phyloP scores from a whole-genome alignment of 1,284 basidiomycete genomes.

The Coniophora puteana region DNA sequence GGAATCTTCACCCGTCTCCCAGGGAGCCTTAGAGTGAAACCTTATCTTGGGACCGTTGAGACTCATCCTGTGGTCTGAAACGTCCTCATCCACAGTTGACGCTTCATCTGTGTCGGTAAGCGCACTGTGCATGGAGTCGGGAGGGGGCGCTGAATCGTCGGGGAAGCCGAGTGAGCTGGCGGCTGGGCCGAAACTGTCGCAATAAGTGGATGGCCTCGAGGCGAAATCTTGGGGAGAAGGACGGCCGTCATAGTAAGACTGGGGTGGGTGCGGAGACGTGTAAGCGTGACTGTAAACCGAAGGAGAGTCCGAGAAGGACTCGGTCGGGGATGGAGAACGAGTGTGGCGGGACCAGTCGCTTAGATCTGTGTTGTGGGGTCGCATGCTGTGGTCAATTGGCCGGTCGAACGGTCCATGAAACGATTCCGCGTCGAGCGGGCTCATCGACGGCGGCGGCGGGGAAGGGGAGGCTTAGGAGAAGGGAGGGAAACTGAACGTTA shows the following conservation, averaged over 20 bases:
- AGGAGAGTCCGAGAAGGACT: constrained; percentile 60
- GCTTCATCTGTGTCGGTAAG: constrained; percentile 30
- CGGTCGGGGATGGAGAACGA: constrained; percentile 50
- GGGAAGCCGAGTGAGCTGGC: constrained; percentile 56
- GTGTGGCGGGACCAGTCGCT: too few relatives aligned
- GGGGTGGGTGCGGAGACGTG: constrained; percentile 45
- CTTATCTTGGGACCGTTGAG: constrained; percentile 75
- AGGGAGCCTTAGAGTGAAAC: constrained; percentile 74
- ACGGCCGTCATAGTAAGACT: constrained; percentile 21
- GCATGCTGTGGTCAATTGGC: too few relatives aligned
- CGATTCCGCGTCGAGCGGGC: too few relatives aligned
- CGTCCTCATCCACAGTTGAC: constrained; percentile 37
- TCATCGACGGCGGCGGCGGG: too few relatives aligned
- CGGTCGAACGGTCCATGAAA: too few relatives aligned
- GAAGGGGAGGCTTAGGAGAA: too few relatives aligned
- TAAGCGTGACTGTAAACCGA: constrained; percentile 61
- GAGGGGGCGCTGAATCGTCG: constrained; percentile 49
- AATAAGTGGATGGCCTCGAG: constrained; percentile 27
- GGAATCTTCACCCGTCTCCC: constrained; percentile 60
- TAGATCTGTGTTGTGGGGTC: too few relatives aligned
- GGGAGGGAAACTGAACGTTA: too few relatives aligned
- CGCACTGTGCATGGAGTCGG: constrained; percentile 25
- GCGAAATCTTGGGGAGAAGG: constrained; percentile 14
- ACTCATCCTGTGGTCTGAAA: constrained; percentile 49
- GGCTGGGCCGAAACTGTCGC: constrained; percentile 43